Evolutionary conservation across 2,329 filamentous ascomycete species (phyloP).

Genomic region (Ophiostoma piceae): DNA sequence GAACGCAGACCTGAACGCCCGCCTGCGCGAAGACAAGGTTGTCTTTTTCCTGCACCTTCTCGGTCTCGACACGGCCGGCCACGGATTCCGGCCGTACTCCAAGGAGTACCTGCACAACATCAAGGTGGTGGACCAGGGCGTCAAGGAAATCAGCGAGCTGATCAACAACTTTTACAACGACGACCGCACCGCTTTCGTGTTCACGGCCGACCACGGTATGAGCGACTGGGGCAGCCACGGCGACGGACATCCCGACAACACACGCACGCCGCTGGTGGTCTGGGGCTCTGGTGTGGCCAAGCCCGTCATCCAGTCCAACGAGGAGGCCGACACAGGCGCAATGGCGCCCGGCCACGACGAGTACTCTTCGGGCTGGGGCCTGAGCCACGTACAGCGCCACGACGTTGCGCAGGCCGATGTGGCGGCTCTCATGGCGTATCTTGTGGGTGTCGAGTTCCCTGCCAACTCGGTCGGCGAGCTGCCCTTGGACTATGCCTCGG

Average conservation of each 20-base stretch:
- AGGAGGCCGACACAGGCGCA: slow-evolving; percentile 24
- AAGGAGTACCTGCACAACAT: slow-evolving; percentile 94
- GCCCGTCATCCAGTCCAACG: slow-evolving; percentile 54
- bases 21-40: slow-evolving; percentile 73
- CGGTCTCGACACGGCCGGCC: slow-evolving; percentile 85
- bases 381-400: slow-evolving; percentile 75
- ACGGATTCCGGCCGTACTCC: slow-evolving; percentile 83
- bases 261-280: slow-evolving; percentile 81
- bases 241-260: slow-evolving; percentile 95
- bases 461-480: slow-evolving; percentile 95
- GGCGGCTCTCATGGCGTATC: slow-evolving; percentile 90
- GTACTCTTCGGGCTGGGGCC: slow-evolving; percentile 82
- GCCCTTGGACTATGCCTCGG: slow-evolving; percentile 74
- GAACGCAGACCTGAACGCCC: slow-evolving; percentile 68
- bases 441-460: slow-evolving; percentile 81
- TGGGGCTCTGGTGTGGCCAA: slow-evolving; percentile 90
- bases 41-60: slow-evolving; percentile 95
- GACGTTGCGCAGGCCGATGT: slow-evolving; percentile 94
- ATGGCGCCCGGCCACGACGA: slow-evolving; percentile 80
- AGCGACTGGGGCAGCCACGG: slow-evolving; percentile 99
- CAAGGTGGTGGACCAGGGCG: slow-evolving; percentile 85
- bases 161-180: slow-evolving; percentile 82
- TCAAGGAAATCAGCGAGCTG: slow-evolving; percentile 74
- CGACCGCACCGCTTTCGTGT: slow-evolving; percentile 85
- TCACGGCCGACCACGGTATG: slow-evolving; percentile 98